These are phyloP conservation scores for Hippophae tibetana DNA, from an alignment of 306 rosid genomes.

Conservation along the genomic window DNA sequence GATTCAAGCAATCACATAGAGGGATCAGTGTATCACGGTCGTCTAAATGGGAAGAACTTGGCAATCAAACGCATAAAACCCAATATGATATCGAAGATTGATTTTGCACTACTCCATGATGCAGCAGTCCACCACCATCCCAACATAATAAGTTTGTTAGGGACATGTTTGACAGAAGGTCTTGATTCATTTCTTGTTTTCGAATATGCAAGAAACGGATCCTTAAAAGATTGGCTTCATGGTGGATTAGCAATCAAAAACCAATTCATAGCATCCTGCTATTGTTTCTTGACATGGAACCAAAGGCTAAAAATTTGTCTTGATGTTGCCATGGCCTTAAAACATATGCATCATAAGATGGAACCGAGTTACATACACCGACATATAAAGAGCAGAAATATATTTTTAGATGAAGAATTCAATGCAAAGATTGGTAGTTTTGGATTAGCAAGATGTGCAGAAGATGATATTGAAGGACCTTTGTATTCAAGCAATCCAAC, in stretches of 20 bases:
- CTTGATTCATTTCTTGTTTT: slow-evolving; percentile 53
- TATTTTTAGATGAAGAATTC: slow-evolving; percentile 83
- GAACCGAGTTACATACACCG: slow-evolving; percentile 61
- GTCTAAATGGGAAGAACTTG: slow-evolving; percentile 68
- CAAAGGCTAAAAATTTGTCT: slow-evolving; percentile 75
- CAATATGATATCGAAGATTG: slow-evolving; percentile 36
- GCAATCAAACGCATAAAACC: slow-evolving; percentile 46
- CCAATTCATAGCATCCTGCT: slow-evolving; percentile 85
- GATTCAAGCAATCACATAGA: slow-evolving; percentile 62
- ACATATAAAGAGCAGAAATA: slow-evolving; percentile 67
- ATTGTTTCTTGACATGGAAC: slow-evolving; percentile 82
- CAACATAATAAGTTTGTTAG: slow-evolving; percentile 58
- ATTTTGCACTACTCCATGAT: slow-evolving; percentile 42
- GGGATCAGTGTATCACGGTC: slow-evolving; percentile 70
- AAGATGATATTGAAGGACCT: slow-evolving; percentile 33
- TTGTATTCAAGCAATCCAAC: slow-evolving; percentile 40
- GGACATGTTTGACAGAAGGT: slow-evolving; percentile 45
- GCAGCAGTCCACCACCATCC: slow-evolving; percentile 58
- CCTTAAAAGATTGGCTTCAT: slow-evolving; percentile 88
- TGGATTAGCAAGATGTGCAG: slow-evolving; percentile 60
- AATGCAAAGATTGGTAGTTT: slow-evolving; percentile 68
- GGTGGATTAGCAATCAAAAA: slow-evolving; percentile 88
- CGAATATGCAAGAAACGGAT: slow-evolving; percentile 76
- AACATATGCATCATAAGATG: slow-evolving; percentile 71
- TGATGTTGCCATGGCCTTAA: slow-evolving; percentile 65